Base-by-base conservation (phyloP, 176 grass and related monocot genomes). In the Luzula sylvatica region DNA sequence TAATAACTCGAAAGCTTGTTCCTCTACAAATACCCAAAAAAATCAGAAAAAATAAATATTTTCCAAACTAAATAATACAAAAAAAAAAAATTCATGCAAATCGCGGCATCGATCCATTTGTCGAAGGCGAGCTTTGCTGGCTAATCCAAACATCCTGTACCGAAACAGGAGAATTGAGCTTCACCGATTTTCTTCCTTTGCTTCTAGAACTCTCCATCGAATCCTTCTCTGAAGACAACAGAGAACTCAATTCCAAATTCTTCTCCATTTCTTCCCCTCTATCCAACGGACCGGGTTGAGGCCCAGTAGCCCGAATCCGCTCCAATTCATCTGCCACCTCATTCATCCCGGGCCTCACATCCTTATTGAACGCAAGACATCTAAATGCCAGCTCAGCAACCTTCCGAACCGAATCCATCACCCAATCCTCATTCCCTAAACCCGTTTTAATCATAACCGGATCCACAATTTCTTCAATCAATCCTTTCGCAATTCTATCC, bases 351-450 rank as follows among this genome's bases (percentile, higher is more conserved):
- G 92, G 92, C 41, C 92, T 56, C 52, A 70, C 78, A 22, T 90
- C 85, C 70, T 82, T 86, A 18, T 81, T 65, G 58, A 98, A 98
- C 9, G 84, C 85, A 1, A 98, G 85, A 38, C 92, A 98, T 20
- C 81, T 75, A 53, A 90, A 98, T 0, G 92, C 92, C 9, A 98
- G 48, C 74, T 98, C 85, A 52, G 85, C 77, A 43, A 98, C 81
- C 13, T 58, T 77, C 7, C 39, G 41, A 20, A 98, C 47, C 0
- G 92, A 90, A 1, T 58, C 68, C 71, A 76, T 74, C 16, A 76
- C 46, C 81, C 77, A 79, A 13, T 59, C 81, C 15, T 71, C 78
- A 6, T 2, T 65, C 11, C 12, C 40, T 13, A 17, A 27, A 25
- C 1, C 23, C 2, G 38, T 51, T 11, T 4, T 42, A 8, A 53